Evolutionary conservation across 805 yeast genomes (phyloP), one percentile per base, ranked within the genome.

Genomic region (Metschnikowia arizonensis): DNA sequence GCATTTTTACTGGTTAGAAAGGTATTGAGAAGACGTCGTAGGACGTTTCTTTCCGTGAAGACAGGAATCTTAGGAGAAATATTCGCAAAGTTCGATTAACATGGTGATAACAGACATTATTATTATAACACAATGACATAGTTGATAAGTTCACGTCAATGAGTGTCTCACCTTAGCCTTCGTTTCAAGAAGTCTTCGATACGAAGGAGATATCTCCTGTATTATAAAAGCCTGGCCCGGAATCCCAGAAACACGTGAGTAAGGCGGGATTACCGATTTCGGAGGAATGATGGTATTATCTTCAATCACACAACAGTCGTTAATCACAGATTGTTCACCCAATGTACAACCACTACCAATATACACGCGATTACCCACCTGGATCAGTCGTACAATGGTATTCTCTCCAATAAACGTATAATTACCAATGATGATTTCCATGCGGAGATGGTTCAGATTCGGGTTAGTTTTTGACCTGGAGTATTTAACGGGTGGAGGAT

Each of bases 301-400:
- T 18, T 69, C 66, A 3, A 80, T 63, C 2, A 76, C 49, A 45
- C 80, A 76, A 54, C 82, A 76, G 41, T 79, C 85, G 53, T 77
- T 70, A 11, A 80, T 59, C 1, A 72, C 62, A 7, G 72, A 62
- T 19, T 64, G 53, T 33, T 65, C 60, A 1, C 60, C 66, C 12
- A 79, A 48, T 0, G 48, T 43, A 47, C 80, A 76, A 28, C 63
- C 50, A 1, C 49, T 47, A 4, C 80, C 83, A 2, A 80, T 61
- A 8, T 65, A 46, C 1, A 78, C 82, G 18, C 83, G 56, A 46
- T 66, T 75, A 0, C 83, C 83, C 5, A 79, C 60, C 33, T 55
- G 64, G 3, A 67, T 62, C 57, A 72, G 66, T 17, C 59, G 49
- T 2, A 79, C 46, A 2, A 26, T 40, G 15, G 70, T 50, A 31